These are phyloP conservation scores for Auricularia cornea DNA, from an alignment of 768 basidiomycete species.

Conservation along the genomic window DNA sequence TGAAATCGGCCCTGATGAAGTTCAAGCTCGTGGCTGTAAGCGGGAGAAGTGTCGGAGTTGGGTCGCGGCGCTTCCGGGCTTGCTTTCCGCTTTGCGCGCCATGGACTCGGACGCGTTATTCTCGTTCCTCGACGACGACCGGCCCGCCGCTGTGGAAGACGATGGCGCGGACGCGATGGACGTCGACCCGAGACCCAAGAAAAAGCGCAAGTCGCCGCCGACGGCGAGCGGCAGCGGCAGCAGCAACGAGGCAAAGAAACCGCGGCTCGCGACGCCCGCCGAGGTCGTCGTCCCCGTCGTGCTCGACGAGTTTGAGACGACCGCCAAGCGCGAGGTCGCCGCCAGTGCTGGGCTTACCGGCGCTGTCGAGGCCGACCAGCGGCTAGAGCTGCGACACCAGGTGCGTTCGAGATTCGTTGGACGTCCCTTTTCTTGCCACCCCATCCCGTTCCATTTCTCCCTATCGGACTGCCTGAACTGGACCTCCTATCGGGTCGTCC, in stretches of 20 bases:
- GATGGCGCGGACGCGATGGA: constrained; percentile 29
- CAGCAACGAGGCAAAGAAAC: constrained; percentile 39
- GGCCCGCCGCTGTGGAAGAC: constrained; percentile 23
- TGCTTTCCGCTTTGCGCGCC: background rate
- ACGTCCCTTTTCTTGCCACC: too few relatives aligned
- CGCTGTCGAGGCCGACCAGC: constrained; percentile 53
- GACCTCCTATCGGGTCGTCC: too few relatives aligned
- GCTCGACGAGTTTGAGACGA: constrained; percentile 90
- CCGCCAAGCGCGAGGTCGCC: constrained; percentile 85
- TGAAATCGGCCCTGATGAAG: too few relatives aligned
- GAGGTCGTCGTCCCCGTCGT: constrained; percentile 50
- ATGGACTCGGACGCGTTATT: constrained; percentile 46
- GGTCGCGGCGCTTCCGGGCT: background rate
- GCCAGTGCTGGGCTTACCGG: constrained; percentile 83
- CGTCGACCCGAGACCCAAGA: constrained; percentile 31
- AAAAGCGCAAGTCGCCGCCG: constrained; percentile 28
- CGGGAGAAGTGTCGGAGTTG: background rate
- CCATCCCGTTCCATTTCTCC: too few relatives aligned
- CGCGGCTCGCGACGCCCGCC: constrained; percentile 46
- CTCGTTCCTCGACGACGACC: constrained; percentile 51
- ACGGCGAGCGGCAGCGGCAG: constrained; percentile 5
- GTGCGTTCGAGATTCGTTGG: constrained; percentile 28
- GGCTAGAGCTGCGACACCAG: constrained; percentile 76
- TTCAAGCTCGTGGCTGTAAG: too few relatives aligned
- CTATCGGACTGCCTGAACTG: too few relatives aligned